A percentile compares a stretch with the other conserved stretches of the same genome.
phyloP scores from a whole-genome alignment of 2,329 filamentous ascomycete genomes.

The Fusarium keratoplasticum region DNA sequence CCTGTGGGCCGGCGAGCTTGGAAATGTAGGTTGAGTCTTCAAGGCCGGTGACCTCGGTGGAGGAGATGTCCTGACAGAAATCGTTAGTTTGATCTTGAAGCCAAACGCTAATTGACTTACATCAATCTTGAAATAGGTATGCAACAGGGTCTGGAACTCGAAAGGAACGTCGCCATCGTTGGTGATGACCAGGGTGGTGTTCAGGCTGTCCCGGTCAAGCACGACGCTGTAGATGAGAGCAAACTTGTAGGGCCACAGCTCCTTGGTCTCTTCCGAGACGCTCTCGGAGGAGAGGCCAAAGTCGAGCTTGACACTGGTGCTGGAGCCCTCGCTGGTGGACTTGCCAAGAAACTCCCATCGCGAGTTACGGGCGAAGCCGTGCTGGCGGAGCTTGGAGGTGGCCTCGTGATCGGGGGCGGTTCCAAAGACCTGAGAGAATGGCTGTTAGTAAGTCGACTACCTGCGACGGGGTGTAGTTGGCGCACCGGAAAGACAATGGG shows the following conservation, averaged over 20 bases:
- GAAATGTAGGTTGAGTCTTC: constrained; percentile 82
- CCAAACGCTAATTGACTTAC: constrained; percentile 61
- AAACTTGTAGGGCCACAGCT: constrained; percentile 88
- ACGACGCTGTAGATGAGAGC: constrained; percentile 94
- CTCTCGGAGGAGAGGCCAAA: constrained; percentile 86
- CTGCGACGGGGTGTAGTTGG: constrained; percentile 26
- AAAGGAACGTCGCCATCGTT: constrained; percentile 87
- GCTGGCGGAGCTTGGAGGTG: constrained; percentile 86
- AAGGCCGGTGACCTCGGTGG: constrained; percentile 79
- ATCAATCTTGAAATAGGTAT: constrained; percentile 87
- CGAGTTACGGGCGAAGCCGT: constrained; percentile 92
- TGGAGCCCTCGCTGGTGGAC: constrained; percentile 68
- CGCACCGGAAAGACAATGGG: constrained; percentile 92
- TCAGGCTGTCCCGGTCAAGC: constrained; percentile 77
- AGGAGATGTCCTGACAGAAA: constrained; percentile 77
- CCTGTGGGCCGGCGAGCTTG: constrained; percentile 79
- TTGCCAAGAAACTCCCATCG: constrained; percentile 96
- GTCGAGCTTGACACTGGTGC: constrained; percentile 87
- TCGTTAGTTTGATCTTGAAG: not conserved
- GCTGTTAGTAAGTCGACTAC: constrained; percentile 2
- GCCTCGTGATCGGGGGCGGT: constrained; percentile 79
- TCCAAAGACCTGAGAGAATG: constrained; percentile 78
- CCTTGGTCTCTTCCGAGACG: constrained; percentile 74
- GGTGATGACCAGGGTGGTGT: constrained; percentile 85
- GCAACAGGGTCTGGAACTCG: constrained; percentile 91